Evolutionary conservation across 2,329 filamentous ascomycete species (phyloP).

Genomic region (Colletotrichum tropicicola): DNA sequence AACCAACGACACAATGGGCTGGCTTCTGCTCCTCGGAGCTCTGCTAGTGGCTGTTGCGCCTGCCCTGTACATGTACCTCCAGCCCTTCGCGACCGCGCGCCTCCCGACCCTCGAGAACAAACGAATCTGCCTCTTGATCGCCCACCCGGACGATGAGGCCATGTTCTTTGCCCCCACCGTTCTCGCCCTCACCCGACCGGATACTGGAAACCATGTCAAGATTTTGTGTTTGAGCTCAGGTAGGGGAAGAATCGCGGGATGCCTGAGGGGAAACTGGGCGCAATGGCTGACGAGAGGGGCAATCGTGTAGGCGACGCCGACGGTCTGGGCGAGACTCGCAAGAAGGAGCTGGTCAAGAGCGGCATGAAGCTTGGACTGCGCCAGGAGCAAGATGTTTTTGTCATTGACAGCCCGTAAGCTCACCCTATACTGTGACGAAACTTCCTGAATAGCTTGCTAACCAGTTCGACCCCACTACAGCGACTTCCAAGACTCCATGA

Average conservation of each 20-base stretch:
- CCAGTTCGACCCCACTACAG: no score
- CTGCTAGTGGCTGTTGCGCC: slow-evolving; percentile 51
- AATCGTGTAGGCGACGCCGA: slow-evolving; percentile 76
- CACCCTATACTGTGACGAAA: neutral
- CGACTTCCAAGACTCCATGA: slow-evolving; percentile 92
- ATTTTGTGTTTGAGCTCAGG: slow-evolving; percentile 93
- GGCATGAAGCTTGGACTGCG: slow-evolving; percentile 80
- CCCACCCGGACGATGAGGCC: slow-evolving; percentile 97
- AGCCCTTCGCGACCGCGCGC: slow-evolving; percentile 53
- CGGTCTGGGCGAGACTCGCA: slow-evolving; percentile 83
- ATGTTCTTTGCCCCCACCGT: slow-evolving; percentile 98
- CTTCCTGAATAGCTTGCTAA: no score
- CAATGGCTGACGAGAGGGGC: slow-evolving; percentile 15
- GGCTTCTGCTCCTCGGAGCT: slow-evolving; percentile 30
- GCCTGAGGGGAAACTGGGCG: neutral
- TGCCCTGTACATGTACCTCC: slow-evolving; percentile 62
- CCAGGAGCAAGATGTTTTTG: slow-evolving; percentile 80
- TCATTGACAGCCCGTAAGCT: slow-evolving; percentile 79
- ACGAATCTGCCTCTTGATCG: slow-evolving; percentile 90
- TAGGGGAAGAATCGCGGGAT: slow-evolving; percentile 42
- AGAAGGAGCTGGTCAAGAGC: slow-evolving; percentile 84
- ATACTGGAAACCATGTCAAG: slow-evolving; percentile 88
- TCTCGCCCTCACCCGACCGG: slow-evolving; percentile 81
- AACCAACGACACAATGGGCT: slow-evolving; percentile 33
- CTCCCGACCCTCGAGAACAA: slow-evolving; percentile 80